Evolutionary conservation across 768 basidiomycete species (phyloP), one percentile per base, ranked within the genome.

Genomic region (Kwoniella dendrophila): DNA sequence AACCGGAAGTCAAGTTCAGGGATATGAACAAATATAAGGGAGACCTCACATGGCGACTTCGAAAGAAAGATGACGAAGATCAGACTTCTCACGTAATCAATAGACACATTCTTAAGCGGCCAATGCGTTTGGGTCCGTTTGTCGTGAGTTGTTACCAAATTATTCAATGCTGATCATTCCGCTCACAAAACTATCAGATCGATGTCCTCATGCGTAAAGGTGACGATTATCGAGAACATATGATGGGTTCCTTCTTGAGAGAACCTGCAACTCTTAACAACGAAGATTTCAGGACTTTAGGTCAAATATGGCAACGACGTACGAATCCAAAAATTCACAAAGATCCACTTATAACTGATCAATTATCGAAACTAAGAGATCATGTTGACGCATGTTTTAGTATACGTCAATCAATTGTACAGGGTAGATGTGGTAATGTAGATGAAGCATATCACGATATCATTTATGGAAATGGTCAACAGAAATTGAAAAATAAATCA

Each of bases 341-440:
- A 32, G 52, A 53, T 32, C n/a, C 20, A 38, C 6, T 32, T 26
- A 14, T 29, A 24, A 18, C 14, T 14, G 36, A 52, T 4, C 47
- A 68, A 30, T 29, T 71, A 11, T 52, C 36, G 4, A 32, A 36
- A 3, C 27, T 73, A 22, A 24, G 52, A 40, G 11, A 20, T 4
- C 72, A 74, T 49, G 68, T 68, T 27, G 49, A 66, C 29, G 52
- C 64, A 11, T 71, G 64, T 33, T 70, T 48, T 57, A 26, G 48
- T 6, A 38, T 56, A 5, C 49, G 56, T 11, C 62, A 51, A 44
- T 11, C n/a, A 20, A 56, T 56, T 40, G 16, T 50, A 16, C 36
- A 32, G 20, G 60, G 20, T 33, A 27, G 36, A 34, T 55, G 45
- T 8, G 48, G 14, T 8, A 36, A 20, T 14, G 59, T 58, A 18